Evolutionary conservation across 352 stramenopile genomes (phyloP), one percentile per base, ranked within the genome.

Genomic region (Pythium folliculosum): DNA sequence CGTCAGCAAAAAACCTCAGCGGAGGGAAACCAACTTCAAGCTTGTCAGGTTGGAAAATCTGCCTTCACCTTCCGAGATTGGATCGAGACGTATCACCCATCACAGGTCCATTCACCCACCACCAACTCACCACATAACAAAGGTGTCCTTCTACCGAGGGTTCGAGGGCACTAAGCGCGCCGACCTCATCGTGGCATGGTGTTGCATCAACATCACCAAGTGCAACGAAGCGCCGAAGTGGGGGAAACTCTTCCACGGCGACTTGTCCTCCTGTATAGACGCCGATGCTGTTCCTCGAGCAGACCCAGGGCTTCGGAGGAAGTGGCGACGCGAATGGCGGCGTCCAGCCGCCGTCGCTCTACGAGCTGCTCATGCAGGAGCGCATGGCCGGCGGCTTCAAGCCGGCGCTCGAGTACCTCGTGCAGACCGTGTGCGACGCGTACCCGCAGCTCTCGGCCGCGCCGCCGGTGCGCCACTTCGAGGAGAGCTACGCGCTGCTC

Each of bases 341-440:
- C n/a, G 48, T 53, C 45, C 70, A 69, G 44, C 17, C 73, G 10
- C 88, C 88, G 38, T 96, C 88, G 67, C 82, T 94, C 22, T 96
- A 92, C 53, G 88, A 96, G 70, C 71, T 96, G 62, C 73, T 94
- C 45, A 96, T 96, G 88, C 88, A 96, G 73, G 81, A 94, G 69
- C 82, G 84, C 56, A 92, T 96, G 84, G 77, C 75, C n/a, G 44
- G 64, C 37, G 80, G 84, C 52, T 83, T 96, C 63, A 90, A 91
- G 55, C 82, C 88, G 5, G 88, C 88, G 25, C 70, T 85, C 22
- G 80, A 92, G 69, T 96, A 96, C 62, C 55, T 94, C 38, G 70
- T 87, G 60, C 80, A 89, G 60, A 77, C 78, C 50, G 59, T 93
- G 45, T 89, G 81, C 25, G 88, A 96, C 51, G 77, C 86, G 66